phyloP scores from a whole-genome alignment of 345 rosid genomes.

The Ricinus communis region DNA sequence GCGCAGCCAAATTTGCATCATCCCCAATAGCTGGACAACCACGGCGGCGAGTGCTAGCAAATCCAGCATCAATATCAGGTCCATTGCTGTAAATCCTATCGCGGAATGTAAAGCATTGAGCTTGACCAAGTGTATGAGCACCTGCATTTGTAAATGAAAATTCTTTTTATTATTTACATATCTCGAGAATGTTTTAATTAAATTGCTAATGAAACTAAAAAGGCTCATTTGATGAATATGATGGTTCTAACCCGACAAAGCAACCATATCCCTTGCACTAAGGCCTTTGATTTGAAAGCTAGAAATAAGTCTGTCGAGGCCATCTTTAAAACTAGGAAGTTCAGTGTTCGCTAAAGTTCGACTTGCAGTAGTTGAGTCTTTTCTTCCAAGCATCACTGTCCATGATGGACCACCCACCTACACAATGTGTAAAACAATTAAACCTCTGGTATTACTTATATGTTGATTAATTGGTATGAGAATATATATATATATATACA shows the following conservation, averaged over 20 bases:
- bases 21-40: constrained; percentile 4
- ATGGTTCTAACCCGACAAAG: constrained; percentile 12
- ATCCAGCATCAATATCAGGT: constrained; percentile 11
- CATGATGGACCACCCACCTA: constrained; percentile 29
- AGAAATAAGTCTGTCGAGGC: background rate
- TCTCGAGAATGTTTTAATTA: too few relatives aligned
- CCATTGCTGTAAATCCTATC: constrained; percentile 20
- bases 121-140: constrained; percentile 17
- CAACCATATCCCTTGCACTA: constrained; percentile 24
- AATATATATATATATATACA: background rate
- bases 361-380: constrained; percentile 20
- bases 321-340: constrained; percentile 14
- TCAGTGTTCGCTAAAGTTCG: constrained; percentile 1
- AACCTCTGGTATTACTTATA: background rate
- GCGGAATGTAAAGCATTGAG: constrained; percentile 22
- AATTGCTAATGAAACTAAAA: too few relatives aligned
- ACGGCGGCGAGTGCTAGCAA: constrained; percentile 18
- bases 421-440: background rate
- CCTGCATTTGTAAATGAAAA: background rate
- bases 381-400: constrained; percentile 24
- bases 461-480: background rate
- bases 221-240: too few relatives aligned
- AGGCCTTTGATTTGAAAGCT: constrained; percentile 15
- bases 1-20: constrained; percentile 6
- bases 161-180: too few relatives aligned